Evolutionary conservation across 495 filamentous ascomycete genomes (phyloP), one percentile per base, ranked within the genome.

Genomic region (Talaromyces proteolyticus): DNA sequence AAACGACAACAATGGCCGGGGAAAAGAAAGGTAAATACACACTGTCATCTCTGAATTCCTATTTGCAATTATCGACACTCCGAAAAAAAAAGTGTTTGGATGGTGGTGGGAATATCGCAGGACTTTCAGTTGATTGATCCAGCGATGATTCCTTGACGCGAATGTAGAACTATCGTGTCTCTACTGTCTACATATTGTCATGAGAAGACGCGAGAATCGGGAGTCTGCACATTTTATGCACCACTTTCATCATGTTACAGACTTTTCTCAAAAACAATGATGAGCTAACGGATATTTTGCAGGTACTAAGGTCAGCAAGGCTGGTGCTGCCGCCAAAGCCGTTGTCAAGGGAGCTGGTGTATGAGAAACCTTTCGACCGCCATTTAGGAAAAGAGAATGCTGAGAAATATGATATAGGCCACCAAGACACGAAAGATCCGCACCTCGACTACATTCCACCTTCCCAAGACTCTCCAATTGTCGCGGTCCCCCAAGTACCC

Each of bases 401-500:
- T 65, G 65, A 66, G 66, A 37, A 63, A 58, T 46, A 63, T 89
- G 86, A 65, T 72, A 52, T 76, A 89, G 74, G 78, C 86, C 65
- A 82, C 92, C 78, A 95, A 95, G 80, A 75, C 82, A 68, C 84
- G 85, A 77, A 97, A 97, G 81, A 82, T 95, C 70, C 85, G 93
- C 64, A 80, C 80, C 56, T 89, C 82, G 64, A 95, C 93, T 50
- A 94, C 90, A 69, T 98, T 98, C 86, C 94, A 95, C 84, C 89
- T 84, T 54, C 91, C 89, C 57, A 94, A 95, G 80, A 96, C 91
- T 61, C 90, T 96, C 55, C 75, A 84, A 70, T 85, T 96, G 57
- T 84, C 88, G 60, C 91, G 93, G 64, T 73, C 84, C 25, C 92
- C 92, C 66, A 96, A 95, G 78, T 99, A 95, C 84, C 93, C 88